Evolutionary conservation across 1,284 basidiomycete genomes (phyloP), one percentile per base, ranked within the genome.

Genomic region (Serendipita sp.): DNA sequence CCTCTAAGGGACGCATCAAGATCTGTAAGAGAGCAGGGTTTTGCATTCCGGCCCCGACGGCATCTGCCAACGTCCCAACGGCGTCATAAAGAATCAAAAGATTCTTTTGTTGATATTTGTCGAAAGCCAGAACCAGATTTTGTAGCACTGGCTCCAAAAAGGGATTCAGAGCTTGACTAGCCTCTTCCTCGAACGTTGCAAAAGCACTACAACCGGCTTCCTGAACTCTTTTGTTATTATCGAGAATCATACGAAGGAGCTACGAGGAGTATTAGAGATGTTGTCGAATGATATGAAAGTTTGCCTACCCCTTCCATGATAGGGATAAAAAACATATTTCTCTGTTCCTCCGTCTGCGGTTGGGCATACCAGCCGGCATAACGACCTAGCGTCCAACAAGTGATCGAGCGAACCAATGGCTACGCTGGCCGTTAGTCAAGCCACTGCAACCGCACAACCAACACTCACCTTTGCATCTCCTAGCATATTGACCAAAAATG

Each of bases 81-180:
- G 96, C 96, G 72, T 99, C 96, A 72, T 99, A 99, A 43, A 99
- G 76, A 67, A 99, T 99, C 67, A 99, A 81, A 81, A 99, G 85
- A 72, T 99, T 99, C 82, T 99, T 99, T 74, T 97, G 93, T 73
- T 99, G 95, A 73, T 99, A 99, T 75, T 96, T 97, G 67, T 91
- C 85, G 74, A 99, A 99, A 0, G 96, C 96, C 67, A 91, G 87
- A 22, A 97, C 94, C 62, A 99, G 81, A 72, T 97, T 97, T 64
- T 88, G 86, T 61, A 99, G 79, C 61, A 99, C 91, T 0, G 95
- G 94, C 69, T 95, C 92, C 13, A 99, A 83, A 77, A 88, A 99
- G 0, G 95, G 96, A 15, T 85, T 87, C 60, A 99, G 83, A 69
- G 90, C 89, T 1, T 81, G 72, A 2, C 93, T 94, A 0, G 95